A percentile compares a stretch with the other conserved stretches of the same genome.
These are phyloP conservation scores for Candida buenavistaensis DNA, from an alignment of 1,139 yeast species.

Conservation along the genomic window DNA sequence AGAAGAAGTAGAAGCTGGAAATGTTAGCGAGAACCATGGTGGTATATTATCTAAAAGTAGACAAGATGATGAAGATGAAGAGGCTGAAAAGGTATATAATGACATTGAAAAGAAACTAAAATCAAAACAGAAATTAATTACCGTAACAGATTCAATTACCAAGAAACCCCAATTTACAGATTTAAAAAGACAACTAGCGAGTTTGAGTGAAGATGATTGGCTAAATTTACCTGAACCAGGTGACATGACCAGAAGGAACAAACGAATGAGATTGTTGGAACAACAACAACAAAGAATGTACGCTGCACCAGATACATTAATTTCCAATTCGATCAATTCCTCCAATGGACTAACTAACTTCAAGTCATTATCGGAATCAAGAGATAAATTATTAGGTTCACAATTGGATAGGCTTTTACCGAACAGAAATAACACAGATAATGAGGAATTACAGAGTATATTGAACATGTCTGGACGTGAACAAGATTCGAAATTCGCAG, in stretches of 20 bases:
- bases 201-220: conserved; percentile 76
- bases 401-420: conserved; percentile 39
- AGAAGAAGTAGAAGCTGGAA: conserved; percentile 21
- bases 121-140: conserved; percentile 24
- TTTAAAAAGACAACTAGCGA: conserved; percentile 60
- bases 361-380: conserved; percentile 51
- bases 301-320: conserved; percentile 78
- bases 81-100: conserved; percentile 72
- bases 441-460: conserved; percentile 29
- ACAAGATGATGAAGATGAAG: conserved; percentile 61
- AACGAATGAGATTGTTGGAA: conserved; percentile 63
- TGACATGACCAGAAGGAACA: conserved; percentile 79
- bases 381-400: conserved; percentile 50
- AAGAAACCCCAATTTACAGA: conserved; percentile 31
- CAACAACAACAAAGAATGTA: conserved; percentile 70
- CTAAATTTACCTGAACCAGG: conserved; percentile 81
- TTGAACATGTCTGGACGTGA: conserved; percentile 12
- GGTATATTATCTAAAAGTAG: conserved; percentile 20
- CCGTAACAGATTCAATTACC: neutral
- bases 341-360: conserved; percentile 36
- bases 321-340: conserved; percentile 20
- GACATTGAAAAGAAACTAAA: conserved; percentile 60
- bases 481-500: conserved; percentile 15
- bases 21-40: conserved; percentile 19
- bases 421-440: conserved; percentile 34